Base-by-base conservation (phyloP, 2,329 filamentous ascomycete genomes). In the Aspergillus brasiliensis region DNA sequence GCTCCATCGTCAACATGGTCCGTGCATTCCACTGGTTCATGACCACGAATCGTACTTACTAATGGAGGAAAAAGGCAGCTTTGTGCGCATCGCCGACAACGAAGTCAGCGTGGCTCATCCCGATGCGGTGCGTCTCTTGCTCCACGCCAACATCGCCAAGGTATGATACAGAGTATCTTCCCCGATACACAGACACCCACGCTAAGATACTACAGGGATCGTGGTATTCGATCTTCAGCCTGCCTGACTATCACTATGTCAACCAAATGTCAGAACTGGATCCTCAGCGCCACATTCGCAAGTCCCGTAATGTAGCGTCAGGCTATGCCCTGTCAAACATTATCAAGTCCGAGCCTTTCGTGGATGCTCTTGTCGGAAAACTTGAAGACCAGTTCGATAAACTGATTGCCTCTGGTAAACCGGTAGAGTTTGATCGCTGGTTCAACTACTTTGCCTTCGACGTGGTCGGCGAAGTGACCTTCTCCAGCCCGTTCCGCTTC, bases 21-120 rank as follows among this genome's bases (percentile, higher is more conserved):
- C 28, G 62, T 44, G 53, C 23, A 52, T 31, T 23, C 46, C 23
- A 34, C 11, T 5, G 38, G 23, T 34, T 28, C 5, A 28, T 37
- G 7, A 28, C 13, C 13, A 31, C 31, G 19, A 51, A 25, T 10
- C n/a, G 6, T 10, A 28, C 8, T 15, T 19, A 48, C 31, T 23
- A 48, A 37, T 21, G 15, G 11, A 8, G 27, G 17, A 28, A 11
- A 28, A 46, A 75, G 73, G 75, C 2, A 65, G 72, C 31, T 81
- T 81, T 63, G 75, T 82, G 28, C 77, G 80, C 15, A 79, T 81
- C 31, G 70, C 72, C 5, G 69, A 74, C 25, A 75, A 81, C 53
- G 79, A 82, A 71, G 73, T 82, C 60, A 80, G 76, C 58, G 72
- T 82, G 40, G 72, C 72, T 53, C 75, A 82, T 61, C 75, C 78